Conservation (phyloP, 441 rosid species). For the Erysimum pusillum region DNA sequence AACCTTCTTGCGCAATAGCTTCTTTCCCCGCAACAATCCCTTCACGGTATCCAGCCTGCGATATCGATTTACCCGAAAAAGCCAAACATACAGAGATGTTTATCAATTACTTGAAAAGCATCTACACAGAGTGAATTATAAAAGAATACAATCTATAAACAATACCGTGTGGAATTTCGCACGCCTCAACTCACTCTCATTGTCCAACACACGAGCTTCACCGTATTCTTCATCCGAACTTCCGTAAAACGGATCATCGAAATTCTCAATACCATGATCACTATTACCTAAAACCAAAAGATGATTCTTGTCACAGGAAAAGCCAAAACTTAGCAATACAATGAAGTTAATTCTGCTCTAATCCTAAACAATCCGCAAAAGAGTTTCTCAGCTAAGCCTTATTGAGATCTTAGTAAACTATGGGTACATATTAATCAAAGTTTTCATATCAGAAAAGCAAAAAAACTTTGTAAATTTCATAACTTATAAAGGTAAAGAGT, state of each 20-base stretch:
- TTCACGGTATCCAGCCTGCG: constrained; percentile 83
- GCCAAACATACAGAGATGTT: constrained; percentile 3
- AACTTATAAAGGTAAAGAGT: not conserved
- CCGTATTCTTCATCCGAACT: constrained; percentile 55
- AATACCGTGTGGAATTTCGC: constrained; percentile 61
- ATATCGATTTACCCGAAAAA: constrained; percentile 17
- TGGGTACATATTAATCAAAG: not conserved
- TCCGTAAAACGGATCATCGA: constrained; percentile 47
- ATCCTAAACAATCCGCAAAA: constrained; percentile 5
- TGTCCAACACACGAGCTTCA: constrained; percentile 50
- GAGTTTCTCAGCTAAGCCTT: not conserved
- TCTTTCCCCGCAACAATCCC: constrained; percentile 79
- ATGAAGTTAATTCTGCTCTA: not conserved
- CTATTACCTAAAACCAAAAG: constrained; percentile 23
- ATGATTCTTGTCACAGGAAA: not conserved
- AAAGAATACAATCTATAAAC: too few relatives aligned
- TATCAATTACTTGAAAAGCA: not conserved
- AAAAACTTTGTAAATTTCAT: constrained; percentile 9
- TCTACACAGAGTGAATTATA: not conserved
- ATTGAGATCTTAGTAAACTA: not conserved
- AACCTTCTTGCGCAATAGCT: constrained; percentile 82
- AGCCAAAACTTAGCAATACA: not conserved
- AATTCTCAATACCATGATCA: constrained; percentile 42
- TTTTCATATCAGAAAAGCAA: not conserved
- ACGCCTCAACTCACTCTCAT: constrained; percentile 60